Percentiles rank a stretch among this genome's conserved stretches.
Conservation (phyloP, 768 basidiomycete genomes). For the Lyophyllum atratum region DNA sequence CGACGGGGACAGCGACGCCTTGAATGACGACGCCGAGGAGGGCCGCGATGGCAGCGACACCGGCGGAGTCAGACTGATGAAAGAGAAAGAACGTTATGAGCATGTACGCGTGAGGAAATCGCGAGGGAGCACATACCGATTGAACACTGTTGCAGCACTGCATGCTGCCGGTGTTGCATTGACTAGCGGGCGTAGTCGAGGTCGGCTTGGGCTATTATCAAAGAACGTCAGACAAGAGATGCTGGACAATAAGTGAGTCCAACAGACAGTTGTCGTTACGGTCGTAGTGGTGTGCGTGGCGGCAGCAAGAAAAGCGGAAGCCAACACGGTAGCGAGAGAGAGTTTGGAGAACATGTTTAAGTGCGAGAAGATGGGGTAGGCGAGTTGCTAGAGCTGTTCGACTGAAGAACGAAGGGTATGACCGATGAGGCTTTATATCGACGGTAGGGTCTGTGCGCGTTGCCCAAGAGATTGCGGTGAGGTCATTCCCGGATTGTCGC, state of each 20-base stretch:
- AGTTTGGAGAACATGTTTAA: background rate
- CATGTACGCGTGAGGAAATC: background rate
- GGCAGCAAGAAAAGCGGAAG: background rate
- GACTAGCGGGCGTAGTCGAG: background rate
- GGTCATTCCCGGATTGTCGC: no score
- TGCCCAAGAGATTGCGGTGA: no score
- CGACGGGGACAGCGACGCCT: background rate
- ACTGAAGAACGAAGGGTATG: background rate
- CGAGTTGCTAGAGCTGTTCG: background rate
- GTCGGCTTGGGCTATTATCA: background rate
- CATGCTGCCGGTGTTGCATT: background rate
- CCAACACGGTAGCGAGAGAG: background rate
- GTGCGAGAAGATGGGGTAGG: background rate
- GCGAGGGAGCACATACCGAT: background rate
- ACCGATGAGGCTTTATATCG: background rate
- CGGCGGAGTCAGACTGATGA: background rate
- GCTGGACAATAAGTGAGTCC: no score
- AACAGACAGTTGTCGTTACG: background rate
- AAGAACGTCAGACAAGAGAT: background rate
- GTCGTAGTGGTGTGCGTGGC: background rate
- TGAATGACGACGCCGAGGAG: background rate
- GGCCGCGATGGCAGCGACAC: background rate
- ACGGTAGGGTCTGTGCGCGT: background rate
- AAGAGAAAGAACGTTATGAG: background rate
- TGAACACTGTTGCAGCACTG: constrained; percentile 22